Evolutionary conservation across 2,329 filamentous ascomycete species (phyloP).

Genomic region (Diaporthe caulivora): DNA sequence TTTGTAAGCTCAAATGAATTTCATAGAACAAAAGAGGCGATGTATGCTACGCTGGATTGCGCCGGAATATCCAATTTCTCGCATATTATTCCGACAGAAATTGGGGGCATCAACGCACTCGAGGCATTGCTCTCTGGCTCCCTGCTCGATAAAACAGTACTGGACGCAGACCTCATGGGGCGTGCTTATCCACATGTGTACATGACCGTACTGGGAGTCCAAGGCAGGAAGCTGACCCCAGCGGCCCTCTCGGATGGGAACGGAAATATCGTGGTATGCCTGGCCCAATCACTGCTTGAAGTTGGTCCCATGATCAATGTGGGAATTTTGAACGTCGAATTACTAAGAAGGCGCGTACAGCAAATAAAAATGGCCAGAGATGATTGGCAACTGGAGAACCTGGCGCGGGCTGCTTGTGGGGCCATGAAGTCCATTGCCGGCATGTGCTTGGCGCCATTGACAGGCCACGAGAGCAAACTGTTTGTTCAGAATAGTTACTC

Average conservation of each 20-base stretch:
- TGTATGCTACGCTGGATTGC: not conserved
- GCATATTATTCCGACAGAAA: conserved; percentile 16
- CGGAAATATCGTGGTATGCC: not conserved
- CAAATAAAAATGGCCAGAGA: not conserved
- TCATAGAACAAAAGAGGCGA: conserved; percentile 4
- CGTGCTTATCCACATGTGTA: not conserved
- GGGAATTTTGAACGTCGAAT: not conserved
- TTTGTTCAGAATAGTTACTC: conserved; percentile 14
- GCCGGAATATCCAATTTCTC: conserved; percentile 10
- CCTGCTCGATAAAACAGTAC: not conserved
- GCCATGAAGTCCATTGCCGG: conserved; percentile 21
- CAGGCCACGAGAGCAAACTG: not conserved
- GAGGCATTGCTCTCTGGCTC: not conserved
- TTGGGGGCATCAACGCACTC: conserved; percentile 18
- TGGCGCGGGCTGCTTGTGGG: conserved; percentile 1
- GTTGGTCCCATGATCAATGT: no score
- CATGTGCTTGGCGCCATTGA: not conserved
- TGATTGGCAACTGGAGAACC: conserved; percentile 1
- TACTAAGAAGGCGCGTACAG: not conserved
- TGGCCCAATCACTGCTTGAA: no score
- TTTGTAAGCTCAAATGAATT: not conserved
- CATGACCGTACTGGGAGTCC: conserved; percentile 5
- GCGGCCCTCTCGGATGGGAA: conserved; percentile 6
- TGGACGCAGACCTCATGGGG: conserved; percentile 15
- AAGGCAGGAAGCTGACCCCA: conserved; percentile 5